These are phyloP conservation scores for Irpex rosettiformis DNA, from an alignment of 1,284 basidiomycete species.

Conservation along the genomic window DNA sequence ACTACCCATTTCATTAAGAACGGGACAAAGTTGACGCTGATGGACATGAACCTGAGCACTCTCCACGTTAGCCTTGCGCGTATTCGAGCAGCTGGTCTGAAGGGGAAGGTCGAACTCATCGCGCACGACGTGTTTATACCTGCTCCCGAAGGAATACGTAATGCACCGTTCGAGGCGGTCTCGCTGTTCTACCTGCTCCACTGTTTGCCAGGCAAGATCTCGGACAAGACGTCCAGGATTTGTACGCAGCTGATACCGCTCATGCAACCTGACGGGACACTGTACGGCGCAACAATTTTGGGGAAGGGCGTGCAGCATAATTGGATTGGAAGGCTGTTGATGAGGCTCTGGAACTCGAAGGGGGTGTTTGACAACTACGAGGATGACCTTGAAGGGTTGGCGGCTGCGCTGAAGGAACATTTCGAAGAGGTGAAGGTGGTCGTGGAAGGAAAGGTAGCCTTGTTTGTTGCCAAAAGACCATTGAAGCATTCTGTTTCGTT, in stretches of 20 bases:
- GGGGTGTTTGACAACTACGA: constrained; percentile 20
- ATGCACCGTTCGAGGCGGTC: constrained; percentile 20
- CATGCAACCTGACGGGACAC: constrained; percentile 18
- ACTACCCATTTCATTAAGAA: constrained; percentile 14
- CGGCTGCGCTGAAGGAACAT: constrained; percentile 14
- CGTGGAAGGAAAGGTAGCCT: constrained; percentile 20
- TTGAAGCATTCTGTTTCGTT: no score
- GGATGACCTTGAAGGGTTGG: constrained; percentile 18
- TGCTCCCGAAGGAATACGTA: constrained; percentile 11
- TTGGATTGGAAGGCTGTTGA: constrained; percentile 18
- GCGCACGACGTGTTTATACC: constrained; percentile 20
- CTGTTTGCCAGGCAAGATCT: constrained; percentile 23
- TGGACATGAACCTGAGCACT: constrained; percentile 22
- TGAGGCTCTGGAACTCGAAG: constrained; percentile 20
- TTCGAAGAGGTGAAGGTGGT: constrained; percentile 22
- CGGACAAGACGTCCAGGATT: constrained; percentile 17
- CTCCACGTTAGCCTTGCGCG: constrained; percentile 15
- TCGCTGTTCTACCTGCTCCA: constrained; percentile 25
- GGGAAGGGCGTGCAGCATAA: constrained; percentile 19
- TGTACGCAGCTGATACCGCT: constrained; percentile 14
- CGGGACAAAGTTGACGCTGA: constrained; percentile 16
- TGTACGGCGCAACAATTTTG: constrained; percentile 25
- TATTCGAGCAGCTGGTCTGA: constrained; percentile 18
- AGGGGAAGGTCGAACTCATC: constrained; percentile 16
- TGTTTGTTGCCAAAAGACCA: constrained; percentile 18